These are phyloP conservation scores for Pulveroboletus sp. DNA, from an alignment of 768 basidiomycete genomes.

Conservation along the genomic window DNA sequence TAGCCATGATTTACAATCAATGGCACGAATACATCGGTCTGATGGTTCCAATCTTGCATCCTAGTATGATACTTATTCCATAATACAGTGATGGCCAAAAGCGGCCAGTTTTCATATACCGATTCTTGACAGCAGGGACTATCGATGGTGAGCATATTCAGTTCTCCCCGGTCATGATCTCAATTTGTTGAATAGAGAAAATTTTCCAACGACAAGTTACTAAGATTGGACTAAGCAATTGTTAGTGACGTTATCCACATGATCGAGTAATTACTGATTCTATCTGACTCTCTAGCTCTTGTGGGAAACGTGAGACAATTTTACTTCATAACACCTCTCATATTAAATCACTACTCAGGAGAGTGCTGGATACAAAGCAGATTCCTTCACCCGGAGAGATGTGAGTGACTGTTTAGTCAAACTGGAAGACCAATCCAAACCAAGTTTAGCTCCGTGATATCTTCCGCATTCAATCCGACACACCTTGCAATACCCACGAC, in stretches of 20 bases:
- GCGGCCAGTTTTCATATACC: conserved; percentile 83
- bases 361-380: conserved; percentile 58
- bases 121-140: conserved; percentile 79
- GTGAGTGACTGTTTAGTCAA: conserved; percentile 38
- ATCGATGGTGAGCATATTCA: conserved; percentile 65
- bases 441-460: conserved; percentile 75
- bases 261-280: conserved; percentile 7
- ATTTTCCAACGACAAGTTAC: conserved; percentile 93
- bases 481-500: conserved; percentile 89
- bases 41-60: conserved; percentile 6
- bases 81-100: conserved; percentile 85
- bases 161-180: not conserved
- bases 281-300: conserved; percentile 42
- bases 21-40: conserved; percentile 94
- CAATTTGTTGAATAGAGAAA: conserved; percentile 52
- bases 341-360: conserved; percentile 29
- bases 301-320: conserved; percentile 55
- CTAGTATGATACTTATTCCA: conserved; percentile 6
- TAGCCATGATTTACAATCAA: conserved; percentile 91
- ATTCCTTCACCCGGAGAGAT: conserved; percentile 84
- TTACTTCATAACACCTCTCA: not conserved
- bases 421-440: conserved; percentile 3
- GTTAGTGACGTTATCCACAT: conserved; percentile 40
- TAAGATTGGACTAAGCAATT: conserved; percentile 85
- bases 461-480: conserved; percentile 78